Evolutionary conservation across 306 rosid species (phyloP).

Genomic region (Pyrus pyrifolia): DNA sequence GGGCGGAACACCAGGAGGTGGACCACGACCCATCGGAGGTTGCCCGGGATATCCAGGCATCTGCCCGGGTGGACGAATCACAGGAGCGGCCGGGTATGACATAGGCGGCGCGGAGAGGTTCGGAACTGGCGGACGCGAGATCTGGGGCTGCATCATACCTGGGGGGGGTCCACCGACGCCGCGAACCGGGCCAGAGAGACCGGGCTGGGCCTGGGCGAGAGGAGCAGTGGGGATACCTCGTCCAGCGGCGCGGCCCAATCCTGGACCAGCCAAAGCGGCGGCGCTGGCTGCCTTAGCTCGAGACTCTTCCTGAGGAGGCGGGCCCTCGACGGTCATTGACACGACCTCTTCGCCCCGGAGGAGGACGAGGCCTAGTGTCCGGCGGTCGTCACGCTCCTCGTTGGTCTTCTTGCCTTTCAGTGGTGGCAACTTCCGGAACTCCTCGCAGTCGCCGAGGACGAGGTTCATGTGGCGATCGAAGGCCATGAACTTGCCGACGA

Average conservation of each 20-base stretch:
- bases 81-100: slow-evolving; percentile 60
- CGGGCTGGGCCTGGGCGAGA: slow-evolving; percentile 80
- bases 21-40: slow-evolving; percentile 54
- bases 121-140: slow-evolving; percentile 59
- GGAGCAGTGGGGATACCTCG: slow-evolving; percentile 83
- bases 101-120: slow-evolving; percentile 68
- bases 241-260: slow-evolving; percentile 81
- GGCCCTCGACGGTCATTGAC: slow-evolving; percentile 98
- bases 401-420: slow-evolving; percentile 63
- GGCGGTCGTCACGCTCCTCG: slow-evolving; percentile 88
- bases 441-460: slow-evolving; percentile 95
- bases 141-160: slow-evolving; percentile 99
- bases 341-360: slow-evolving; percentile 98
- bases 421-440: slow-evolving; percentile 95
- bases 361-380: slow-evolving; percentile 92
- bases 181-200: slow-evolving; percentile 85
- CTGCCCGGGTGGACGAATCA: slow-evolving; percentile 71
- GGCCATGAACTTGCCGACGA: slow-evolving; percentile 97
- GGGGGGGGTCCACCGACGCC: slow-evolving; percentile 98
- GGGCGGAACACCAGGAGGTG: slow-evolving; percentile 60
- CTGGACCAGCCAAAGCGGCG: slow-evolving; percentile 83
- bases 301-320: slow-evolving; percentile 92
- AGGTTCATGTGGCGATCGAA: slow-evolving; percentile 99
- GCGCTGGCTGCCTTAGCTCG: slow-evolving; percentile 76
- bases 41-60: slow-evolving; percentile 63